Conservation (phyloP, 2,329 filamentous ascomycete species). For the Macroventuria anomochaeta region DNA sequence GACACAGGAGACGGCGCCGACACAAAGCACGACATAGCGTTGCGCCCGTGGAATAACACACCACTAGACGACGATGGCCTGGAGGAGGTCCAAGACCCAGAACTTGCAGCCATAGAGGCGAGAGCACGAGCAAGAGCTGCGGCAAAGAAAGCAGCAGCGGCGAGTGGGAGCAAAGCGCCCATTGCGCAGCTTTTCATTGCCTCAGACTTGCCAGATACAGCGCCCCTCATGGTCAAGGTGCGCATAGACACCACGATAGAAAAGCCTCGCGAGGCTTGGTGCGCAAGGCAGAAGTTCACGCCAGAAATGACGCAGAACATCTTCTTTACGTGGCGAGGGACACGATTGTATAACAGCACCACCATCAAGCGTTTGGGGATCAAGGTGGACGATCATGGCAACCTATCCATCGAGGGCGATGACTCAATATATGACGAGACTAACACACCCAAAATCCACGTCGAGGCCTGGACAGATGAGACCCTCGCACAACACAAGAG, state of each 20-base stretch:
- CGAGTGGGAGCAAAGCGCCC: conserved; percentile 21
- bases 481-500: conserved; percentile 62
- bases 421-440: conserved; percentile 60
- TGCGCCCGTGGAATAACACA: conserved; percentile 15
- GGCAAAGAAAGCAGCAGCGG: conserved; percentile 23
- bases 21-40: conserved; percentile 8
- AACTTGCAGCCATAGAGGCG: conserved; percentile 37
- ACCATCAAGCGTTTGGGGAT: conserved; percentile 61
- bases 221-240: conserved; percentile 67
- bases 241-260: conserved; percentile 71
- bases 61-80: conserved; percentile 33
- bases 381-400: conserved; percentile 52
- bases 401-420: conserved; percentile 45
- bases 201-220: conserved; percentile 68
- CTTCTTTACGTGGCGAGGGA: conserved; percentile 80
- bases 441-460: conserved; percentile 63
- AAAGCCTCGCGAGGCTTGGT: conserved; percentile 73
- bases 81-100: conserved; percentile 40
- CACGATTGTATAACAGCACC: conserved; percentile 75
- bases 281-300: conserved; percentile 64
- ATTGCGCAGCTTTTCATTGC: conserved; percentile 70
- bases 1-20: neutral
- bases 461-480: conserved; percentile 78
- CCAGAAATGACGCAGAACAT: conserved; percentile 61
- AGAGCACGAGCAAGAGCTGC: conserved; percentile 33